phyloP scores from a whole-genome alignment of 23 red algal species.

The Chondrus crispus region DNA sequence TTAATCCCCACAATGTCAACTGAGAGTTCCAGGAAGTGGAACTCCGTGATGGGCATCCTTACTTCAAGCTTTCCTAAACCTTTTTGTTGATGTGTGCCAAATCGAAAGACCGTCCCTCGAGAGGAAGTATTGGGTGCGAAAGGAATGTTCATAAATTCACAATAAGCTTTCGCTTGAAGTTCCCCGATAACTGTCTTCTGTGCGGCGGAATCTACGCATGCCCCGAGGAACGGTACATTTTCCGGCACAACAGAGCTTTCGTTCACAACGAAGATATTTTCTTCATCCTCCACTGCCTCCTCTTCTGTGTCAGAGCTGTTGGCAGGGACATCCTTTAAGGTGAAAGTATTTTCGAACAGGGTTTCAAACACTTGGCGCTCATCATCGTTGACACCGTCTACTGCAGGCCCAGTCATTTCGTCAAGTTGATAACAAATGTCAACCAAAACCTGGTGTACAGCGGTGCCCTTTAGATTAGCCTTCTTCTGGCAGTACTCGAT shows the following conservation, averaged over 20 bases:
- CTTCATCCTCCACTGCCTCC: too few relatives aligned
- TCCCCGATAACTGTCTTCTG: not conserved
- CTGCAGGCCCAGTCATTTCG: not conserved
- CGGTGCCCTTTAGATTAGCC: not conserved
- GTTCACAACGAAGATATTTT: too few relatives aligned
- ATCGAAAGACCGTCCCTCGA: not conserved
- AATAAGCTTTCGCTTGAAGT: not conserved
- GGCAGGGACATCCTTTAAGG: too few relatives aligned
- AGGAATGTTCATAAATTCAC: not conserved
- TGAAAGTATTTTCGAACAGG: too few relatives aligned
- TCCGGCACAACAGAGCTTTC: too few relatives aligned
- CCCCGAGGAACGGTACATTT: not conserved
- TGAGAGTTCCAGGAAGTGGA: not conserved
- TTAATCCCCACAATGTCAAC: not conserved
- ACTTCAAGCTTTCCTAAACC: not conserved
- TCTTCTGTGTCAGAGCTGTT: too few relatives aligned
- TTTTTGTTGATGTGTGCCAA: too few relatives aligned
- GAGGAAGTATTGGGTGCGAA: not conserved
- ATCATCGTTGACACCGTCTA: too few relatives aligned
- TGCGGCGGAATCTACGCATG: not conserved
- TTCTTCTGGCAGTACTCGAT: not conserved
- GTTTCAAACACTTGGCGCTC: too few relatives aligned
- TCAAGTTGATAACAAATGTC: not conserved
- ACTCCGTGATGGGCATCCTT: not conserved
- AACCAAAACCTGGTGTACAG: not conserved